A percentile compares a stretch with the other conserved stretches of the same genome.
These are phyloP conservation scores for Nemania sp. DNA, from an alignment of 2,329 filamentous ascomycete genomes.

Conservation along the genomic window DNA sequence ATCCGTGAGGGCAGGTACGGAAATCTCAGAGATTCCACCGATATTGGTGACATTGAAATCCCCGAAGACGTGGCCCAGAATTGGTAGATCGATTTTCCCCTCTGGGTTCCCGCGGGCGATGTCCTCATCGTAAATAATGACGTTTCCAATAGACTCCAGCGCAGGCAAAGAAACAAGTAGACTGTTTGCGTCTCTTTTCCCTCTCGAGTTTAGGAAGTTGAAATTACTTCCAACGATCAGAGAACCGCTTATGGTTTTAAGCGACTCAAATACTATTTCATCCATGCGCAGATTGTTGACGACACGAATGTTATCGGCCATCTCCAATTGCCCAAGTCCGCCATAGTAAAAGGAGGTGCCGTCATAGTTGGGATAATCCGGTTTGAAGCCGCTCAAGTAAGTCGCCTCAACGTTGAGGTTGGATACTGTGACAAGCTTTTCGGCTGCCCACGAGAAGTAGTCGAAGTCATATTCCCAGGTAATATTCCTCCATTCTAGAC, in stretches of 20 bases:
- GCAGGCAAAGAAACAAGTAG: slow-evolving; percentile 19
- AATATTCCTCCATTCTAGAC: slow-evolving; percentile 23
- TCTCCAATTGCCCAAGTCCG: slow-evolving; percentile 17
- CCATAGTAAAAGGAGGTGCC: slow-evolving; percentile 18
- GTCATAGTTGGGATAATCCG: slow-evolving; percentile 19
- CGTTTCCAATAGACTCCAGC: slow-evolving; percentile 21
- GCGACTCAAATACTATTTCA: slow-evolving; percentile 10
- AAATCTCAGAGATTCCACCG: slow-evolving; percentile 9
- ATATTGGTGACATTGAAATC: slow-evolving; percentile 23
- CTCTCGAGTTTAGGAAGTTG: not conserved
- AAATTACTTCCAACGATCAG: slow-evolving; percentile 21
- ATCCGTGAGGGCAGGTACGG: slow-evolving; percentile 16
- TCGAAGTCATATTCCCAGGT: not conserved
- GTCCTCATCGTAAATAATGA: slow-evolving; percentile 10
- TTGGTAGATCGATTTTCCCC: slow-evolving; percentile 23
- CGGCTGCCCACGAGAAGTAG: slow-evolving; percentile 9
- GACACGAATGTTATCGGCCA: slow-evolving; percentile 22
- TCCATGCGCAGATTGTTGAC: slow-evolving; percentile 24
- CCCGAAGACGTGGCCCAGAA: slow-evolving; percentile 18
- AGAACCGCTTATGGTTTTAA: slow-evolving; percentile 14
- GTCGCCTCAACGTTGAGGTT: slow-evolving; percentile 23
- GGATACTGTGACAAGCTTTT: slow-evolving; percentile 13
- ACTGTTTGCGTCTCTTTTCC: not conserved
- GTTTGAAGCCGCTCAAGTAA: slow-evolving; percentile 26
- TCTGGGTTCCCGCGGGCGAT: not conserved